Percentiles rank a stretch among this genome's conserved stretches.
Conservation (phyloP, 305 asterid species). For the Vinca major region DNA sequence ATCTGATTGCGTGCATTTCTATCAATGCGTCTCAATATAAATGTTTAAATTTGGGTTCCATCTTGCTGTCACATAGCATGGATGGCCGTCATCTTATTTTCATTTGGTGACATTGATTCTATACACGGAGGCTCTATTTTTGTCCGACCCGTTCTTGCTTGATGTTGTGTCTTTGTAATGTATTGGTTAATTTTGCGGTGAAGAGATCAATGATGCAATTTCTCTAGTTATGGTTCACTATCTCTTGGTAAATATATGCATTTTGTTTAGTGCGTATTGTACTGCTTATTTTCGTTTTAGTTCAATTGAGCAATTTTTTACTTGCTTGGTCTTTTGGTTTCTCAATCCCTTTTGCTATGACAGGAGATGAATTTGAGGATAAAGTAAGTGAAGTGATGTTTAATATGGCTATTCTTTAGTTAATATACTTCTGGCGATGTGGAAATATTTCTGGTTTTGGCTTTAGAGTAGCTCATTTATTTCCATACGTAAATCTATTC, state of each 20-base stretch:
- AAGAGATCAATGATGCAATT: neutral
- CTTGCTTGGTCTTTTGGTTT: neutral
- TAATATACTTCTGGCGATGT: neutral
- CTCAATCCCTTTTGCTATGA: neutral
- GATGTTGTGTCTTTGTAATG: neutral
- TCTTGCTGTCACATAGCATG: neutral
- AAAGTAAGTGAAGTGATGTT: neutral
- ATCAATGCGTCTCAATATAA: neutral
- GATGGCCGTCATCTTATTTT: neutral
- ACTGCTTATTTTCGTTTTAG: neutral
- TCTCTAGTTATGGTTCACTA: neutral
- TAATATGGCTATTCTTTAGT: neutral
- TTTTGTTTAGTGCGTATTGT: neutral
- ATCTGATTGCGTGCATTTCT: neutral
- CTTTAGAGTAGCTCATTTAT: slow-evolving; percentile 11
- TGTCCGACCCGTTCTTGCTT: neutral
- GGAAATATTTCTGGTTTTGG: slow-evolving; percentile 4
- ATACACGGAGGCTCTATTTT: neutral
- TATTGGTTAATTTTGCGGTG: neutral
- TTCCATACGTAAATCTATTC: slow-evolving; percentile 19
- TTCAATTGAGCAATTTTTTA: neutral
- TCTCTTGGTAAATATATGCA: neutral
- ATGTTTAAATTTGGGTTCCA: neutral
- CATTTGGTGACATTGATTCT: neutral
- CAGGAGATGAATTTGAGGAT: neutral